phyloP scores from a whole-genome alignment of 2,329 filamentous ascomycete species.

The Neonectria ditissima region DNA sequence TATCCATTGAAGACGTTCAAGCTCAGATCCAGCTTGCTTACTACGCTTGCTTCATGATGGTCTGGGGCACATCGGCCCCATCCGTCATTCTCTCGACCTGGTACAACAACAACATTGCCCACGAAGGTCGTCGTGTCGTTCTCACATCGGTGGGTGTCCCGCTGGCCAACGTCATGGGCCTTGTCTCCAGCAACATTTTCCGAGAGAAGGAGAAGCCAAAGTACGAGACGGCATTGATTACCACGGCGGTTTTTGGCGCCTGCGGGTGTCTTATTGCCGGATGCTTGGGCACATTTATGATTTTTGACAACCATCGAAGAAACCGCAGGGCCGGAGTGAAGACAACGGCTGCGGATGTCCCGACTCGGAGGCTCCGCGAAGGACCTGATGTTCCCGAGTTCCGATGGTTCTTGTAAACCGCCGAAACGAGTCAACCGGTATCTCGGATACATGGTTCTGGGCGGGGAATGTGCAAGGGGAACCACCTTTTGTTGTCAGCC shows the following conservation, averaged over 20 bases:
- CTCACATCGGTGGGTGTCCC: constrained; percentile 81
- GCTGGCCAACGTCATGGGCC: constrained; percentile 66
- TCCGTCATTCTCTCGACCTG: constrained; percentile 73
- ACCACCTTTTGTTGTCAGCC: not conserved
- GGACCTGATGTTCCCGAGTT: not conserved
- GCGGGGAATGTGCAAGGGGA: not conserved
- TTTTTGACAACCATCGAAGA: constrained; percentile 56
- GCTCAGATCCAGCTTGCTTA: constrained; percentile 74
- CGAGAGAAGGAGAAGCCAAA: constrained; percentile 71
- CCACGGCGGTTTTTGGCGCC: constrained; percentile 73
- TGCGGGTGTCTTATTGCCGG: constrained; percentile 67
- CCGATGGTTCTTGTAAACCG: constrained; percentile 2
- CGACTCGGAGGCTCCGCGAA: not conserved
- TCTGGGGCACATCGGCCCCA: constrained; percentile 80
- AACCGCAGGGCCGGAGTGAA: not conserved
- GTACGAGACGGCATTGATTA: constrained; percentile 74
- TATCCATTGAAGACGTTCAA: constrained; percentile 75
- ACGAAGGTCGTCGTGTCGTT: constrained; percentile 77
- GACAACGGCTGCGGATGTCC: not conserved
- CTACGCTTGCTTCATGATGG: constrained; percentile 85
- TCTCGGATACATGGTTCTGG: not conserved
- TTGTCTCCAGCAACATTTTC: constrained; percentile 78
- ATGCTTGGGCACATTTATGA: constrained; percentile 71
- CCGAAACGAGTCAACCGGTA: not conserved
- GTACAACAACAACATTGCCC: constrained; percentile 87